Conservation (phyloP, 2,329 filamentous ascomycete species). For the Colletotrichum sp. region DNA sequence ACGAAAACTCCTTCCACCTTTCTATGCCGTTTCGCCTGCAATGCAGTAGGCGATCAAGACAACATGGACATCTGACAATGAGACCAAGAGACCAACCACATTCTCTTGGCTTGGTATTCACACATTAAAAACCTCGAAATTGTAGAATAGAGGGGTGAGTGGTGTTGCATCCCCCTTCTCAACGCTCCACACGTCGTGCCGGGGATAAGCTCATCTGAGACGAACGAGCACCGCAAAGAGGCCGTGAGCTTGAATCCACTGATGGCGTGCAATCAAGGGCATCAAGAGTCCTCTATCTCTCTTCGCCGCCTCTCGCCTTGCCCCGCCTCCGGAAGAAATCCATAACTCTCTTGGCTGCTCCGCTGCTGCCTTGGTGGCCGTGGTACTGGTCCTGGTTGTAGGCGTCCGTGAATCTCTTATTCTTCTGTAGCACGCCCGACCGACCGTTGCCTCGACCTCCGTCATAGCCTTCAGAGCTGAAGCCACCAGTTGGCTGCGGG, state of each 20-base stretch:
- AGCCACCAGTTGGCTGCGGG: conserved; percentile 46
- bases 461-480: conserved; percentile 48
- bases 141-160: background rate
- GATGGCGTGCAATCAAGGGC: conserved; percentile 6
- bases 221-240: conserved; percentile 9
- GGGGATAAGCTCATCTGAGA: conserved; percentile 19
- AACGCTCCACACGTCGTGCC: conserved; percentile 10
- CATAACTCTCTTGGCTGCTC: conserved; percentile 92
- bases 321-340: conserved; percentile 94
- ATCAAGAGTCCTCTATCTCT: conserved; percentile 42
- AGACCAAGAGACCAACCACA: conserved; percentile 3
- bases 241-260: background rate
- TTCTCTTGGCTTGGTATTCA: conserved; percentile 15
- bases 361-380: conserved; percentile 81
- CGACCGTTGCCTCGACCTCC: conserved; percentile 28
- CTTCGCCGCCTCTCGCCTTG: conserved; percentile 70
- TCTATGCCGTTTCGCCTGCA: conserved; percentile 21
- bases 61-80: conserved; percentile 13
- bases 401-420: conserved; percentile 86
- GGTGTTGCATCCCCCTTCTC: background rate
- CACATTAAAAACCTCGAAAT: conserved; percentile 15
- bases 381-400: conserved; percentile 78
- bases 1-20: conserved; percentile 1
- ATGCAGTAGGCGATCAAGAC: conserved; percentile 18
- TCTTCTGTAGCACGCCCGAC: conserved; percentile 68